These are phyloP conservation scores for Kluyveromyces siamensis DNA, from an alignment of 805 yeast genomes.

Conservation along the genomic window DNA sequence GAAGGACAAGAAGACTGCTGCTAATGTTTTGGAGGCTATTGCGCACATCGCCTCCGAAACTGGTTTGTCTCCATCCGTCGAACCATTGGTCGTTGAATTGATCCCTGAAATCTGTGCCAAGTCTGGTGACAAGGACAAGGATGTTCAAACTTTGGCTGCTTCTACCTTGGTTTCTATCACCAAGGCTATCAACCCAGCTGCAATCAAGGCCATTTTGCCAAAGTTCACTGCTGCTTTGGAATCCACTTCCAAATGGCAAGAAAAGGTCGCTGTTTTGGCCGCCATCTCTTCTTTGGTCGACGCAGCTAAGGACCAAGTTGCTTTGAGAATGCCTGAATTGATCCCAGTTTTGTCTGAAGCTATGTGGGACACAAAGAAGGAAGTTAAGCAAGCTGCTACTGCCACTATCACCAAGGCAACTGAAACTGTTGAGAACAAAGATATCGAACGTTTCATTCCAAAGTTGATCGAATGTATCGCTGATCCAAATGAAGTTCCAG, in stretches of 20 bases:
- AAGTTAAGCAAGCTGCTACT: slow-evolving; percentile 94
- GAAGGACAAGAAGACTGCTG: slow-evolving; percentile 70
- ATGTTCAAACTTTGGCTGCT: slow-evolving; percentile 63
- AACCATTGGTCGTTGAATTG: slow-evolving; percentile 85
- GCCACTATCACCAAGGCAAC: slow-evolving; percentile 93
- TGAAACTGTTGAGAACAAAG: slow-evolving; percentile 98
- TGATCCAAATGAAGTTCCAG: slow-evolving; percentile 94
- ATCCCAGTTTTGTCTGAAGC: slow-evolving; percentile 98
- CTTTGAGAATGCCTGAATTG: slow-evolving; percentile 98
- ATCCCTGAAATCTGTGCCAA: slow-evolving; percentile 61
- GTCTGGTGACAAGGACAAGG: slow-evolving; percentile 87
- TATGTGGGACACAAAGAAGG: slow-evolving; percentile 99
- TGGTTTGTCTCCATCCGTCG: slow-evolving; percentile 82
- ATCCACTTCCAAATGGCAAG: slow-evolving; percentile 90
- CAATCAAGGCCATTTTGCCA: slow-evolving; percentile 87
- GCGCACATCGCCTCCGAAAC: slow-evolving; percentile 73
- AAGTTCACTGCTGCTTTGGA: slow-evolving; percentile 60
- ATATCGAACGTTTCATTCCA: slow-evolving; percentile 98
- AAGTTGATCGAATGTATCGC: slow-evolving; percentile 95
- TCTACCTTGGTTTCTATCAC: slow-evolving; percentile 72
- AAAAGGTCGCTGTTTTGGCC: slow-evolving; percentile 84
- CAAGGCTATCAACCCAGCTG: slow-evolving; percentile 78
- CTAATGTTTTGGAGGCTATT: slow-evolving; percentile 79
- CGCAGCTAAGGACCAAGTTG: slow-evolving; percentile 90
- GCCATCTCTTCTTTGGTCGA: slow-evolving; percentile 84